Evolutionary conservation across 2,329 filamentous ascomycete species (phyloP).

Genomic region (Colletotrichum theobromicola): DNA sequence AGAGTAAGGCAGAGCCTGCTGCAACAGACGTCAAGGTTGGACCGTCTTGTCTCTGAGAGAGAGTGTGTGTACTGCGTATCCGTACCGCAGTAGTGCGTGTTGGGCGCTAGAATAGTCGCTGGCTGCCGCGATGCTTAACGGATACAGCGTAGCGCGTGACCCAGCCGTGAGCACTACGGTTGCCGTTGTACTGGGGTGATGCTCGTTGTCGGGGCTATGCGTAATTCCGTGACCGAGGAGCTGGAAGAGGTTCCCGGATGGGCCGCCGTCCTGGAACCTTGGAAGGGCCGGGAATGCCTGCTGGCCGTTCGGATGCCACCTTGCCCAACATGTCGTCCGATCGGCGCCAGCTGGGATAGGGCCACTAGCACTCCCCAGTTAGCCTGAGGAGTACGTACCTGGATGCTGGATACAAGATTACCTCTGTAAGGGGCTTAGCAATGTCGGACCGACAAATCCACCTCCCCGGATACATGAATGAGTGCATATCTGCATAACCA

Average conservation of each 20-base stretch:
- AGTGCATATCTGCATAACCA: not conserved
- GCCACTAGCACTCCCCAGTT: not conserved
- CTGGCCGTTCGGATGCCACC: not conserved
- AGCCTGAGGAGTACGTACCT: no score
- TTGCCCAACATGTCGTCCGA: slow-evolving; percentile 13
- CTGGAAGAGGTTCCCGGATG: slow-evolving; percentile 6
- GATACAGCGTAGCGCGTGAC: not conserved
- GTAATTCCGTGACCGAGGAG: slow-evolving; percentile 10
- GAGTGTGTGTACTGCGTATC: no score
- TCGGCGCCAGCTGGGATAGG: not conserved
- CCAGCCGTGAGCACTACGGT: not conserved
- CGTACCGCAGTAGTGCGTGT: not conserved
- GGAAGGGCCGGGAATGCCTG: not conserved
- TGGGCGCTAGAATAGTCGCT: not conserved
- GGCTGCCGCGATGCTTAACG: not conserved
- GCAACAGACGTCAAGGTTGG: not conserved
- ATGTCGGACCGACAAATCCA: not conserved
- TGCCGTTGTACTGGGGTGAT: slow-evolving; percentile 1
- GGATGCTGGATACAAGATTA: not conserved
- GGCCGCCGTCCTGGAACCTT: not conserved
- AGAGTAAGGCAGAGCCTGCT: slow-evolving; percentile 8
- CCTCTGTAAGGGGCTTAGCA: not conserved
- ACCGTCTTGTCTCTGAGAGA: no score
- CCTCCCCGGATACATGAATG: not conserved
- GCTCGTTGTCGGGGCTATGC: slow-evolving; percentile 9